Base-by-base conservation (phyloP, 1,284 basidiomycete genomes). In the Coniophora puteana region DNA sequence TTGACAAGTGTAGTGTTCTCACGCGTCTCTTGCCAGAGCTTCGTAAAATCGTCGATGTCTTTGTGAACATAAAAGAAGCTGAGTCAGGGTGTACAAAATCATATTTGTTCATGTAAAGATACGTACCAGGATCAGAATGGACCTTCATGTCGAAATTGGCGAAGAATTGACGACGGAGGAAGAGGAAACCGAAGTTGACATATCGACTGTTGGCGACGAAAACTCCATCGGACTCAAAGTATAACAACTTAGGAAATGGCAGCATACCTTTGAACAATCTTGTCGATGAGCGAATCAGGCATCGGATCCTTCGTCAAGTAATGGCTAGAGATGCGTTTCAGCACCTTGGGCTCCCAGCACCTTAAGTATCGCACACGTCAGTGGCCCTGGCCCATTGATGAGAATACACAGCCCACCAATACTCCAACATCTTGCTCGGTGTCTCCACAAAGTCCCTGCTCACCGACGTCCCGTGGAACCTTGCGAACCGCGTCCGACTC, bases 341-440 rank as follows among this genome's bases (percentile, higher is more conserved):
- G 68, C 10, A 86, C 82, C 44, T 74, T 71, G 3, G 79, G 80
- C 57, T 85, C 82, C 80, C 82, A 87, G 57, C 83, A 81, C 75
- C 74, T 74, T 10, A 14, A 27, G 14, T 14, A 27, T 40, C 29
- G 38, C 36, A 25, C n/a, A n/a, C n/a, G n/a, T n/a, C 36, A 41
- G 23, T 30, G 40, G n/a, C n/a, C n/a, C n/a, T n/a, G n/a, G n/a
- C n/a, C n/a, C n/a, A n/a, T n/a, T n/a, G n/a, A n/a, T n/a, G n/a
- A n/a, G n/a, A n/a, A n/a, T n/a, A n/a, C 10, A 27, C 63, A 12
- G n/a, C n/a, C n/a, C 40, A 78, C 87, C 87, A 91, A 58, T 89
- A 88, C 63, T 91, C 88, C 48, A 89, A 66, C 87, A 90, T 89
- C 65, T 90, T 85, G 20, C 78, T 81, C 0, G 87, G 87, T 3